Percentiles rank a stretch among this genome's conserved stretches.
phyloP scores from a whole-genome alignment of 805 yeast species.

The Starmerella bombicola region DNA sequence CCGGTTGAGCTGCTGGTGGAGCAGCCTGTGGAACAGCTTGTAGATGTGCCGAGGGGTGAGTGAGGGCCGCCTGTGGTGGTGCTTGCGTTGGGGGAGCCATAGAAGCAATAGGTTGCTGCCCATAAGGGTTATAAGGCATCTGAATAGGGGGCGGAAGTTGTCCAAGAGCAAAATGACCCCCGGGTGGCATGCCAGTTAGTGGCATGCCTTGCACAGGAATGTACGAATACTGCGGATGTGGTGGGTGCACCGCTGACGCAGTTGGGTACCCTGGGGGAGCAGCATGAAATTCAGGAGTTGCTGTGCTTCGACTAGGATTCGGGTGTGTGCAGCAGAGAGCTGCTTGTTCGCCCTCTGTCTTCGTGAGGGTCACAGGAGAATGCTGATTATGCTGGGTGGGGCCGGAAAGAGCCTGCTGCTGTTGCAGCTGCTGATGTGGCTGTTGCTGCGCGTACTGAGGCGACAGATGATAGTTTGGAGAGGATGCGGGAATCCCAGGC shows the following conservation, averaged over 20 bases:
- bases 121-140: neutral
- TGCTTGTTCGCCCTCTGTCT: neutral
- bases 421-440: neutral
- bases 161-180: slow-evolving; percentile 1
- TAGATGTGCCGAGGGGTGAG: neutral
- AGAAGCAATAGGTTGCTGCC: neutral
- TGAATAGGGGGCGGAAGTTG: neutral
- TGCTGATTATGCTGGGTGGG: neutral
- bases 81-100: neutral
- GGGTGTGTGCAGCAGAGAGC: neutral
- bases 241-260: neutral
- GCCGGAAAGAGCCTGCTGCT: neutral
- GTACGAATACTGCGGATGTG: neutral
- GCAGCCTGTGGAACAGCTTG: neutral
- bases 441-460: neutral
- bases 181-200: slow-evolving; percentile 3
- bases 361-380: neutral
- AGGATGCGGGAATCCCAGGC: neutral
- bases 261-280: neutral
- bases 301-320: neutral
- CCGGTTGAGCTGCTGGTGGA: neutral
- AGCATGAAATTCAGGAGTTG: neutral
- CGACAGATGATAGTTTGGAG: neutral
- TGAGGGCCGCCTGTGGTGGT: neutral
- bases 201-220: neutral